Evolutionary conservation across 2,329 filamentous ascomycete species (phyloP), one percentile per base, ranked within the genome.

Genomic region (Fusarium sp.): DNA sequence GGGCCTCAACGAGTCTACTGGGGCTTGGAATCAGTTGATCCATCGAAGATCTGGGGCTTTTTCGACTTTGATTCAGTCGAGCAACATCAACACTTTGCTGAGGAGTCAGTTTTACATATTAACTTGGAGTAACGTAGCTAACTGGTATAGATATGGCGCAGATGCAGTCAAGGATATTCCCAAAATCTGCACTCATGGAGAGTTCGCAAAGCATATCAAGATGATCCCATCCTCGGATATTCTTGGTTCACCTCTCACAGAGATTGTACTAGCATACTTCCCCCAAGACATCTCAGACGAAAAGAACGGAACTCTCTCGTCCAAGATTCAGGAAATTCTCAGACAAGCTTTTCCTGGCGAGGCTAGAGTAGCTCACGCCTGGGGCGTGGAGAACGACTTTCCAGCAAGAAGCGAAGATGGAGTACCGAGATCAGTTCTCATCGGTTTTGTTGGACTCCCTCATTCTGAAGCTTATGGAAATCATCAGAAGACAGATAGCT

Each of bases 41-140:
- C 59, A 2, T 68, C 38, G 0, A 72, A 47, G 12, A 1, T 73
- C 9, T 73, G 70, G 70, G 41, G 38, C 14, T 72, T 73, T 30
- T 73, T 73, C 18, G 70, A 73, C 32, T 73, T 62, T 36, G 64
- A 55, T 12, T 68, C 70, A 1, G 22, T 72, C 3, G 58, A 68
- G 8, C 70, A 73, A 22, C 68, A 73, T 20, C 24, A 32, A 0
- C 24, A 1, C 2, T 73, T 73, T 17, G 70, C 70, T 4, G n/a
- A 50, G 17, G 41, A 51, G 70, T 68, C 32, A 47, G 63, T 58
- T 10, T 12, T 15, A 6, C 18, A 24, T n/a, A 5, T 44, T 17
- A 3, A 17, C 14, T 24, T 15, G 2, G 14, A 44, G n/a, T 24
- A 44, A 44, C 5, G 6, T 9, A 17, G 7, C 44, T 47, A 10